phyloP scores from a whole-genome alignment of 1,284 basidiomycete species.

The Laetiporus sulphureus region DNA sequence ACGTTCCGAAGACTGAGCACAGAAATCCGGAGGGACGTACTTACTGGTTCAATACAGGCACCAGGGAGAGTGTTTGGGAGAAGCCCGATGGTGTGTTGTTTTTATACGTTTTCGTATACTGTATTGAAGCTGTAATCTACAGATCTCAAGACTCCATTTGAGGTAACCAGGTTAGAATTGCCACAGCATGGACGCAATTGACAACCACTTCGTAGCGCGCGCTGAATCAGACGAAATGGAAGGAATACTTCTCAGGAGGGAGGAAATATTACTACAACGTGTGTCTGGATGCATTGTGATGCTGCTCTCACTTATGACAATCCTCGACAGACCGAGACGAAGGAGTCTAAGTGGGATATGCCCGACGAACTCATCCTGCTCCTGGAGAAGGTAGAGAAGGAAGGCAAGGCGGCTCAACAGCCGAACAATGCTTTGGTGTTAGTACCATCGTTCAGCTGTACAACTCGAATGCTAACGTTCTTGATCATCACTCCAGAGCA shows the following conservation, averaged over 20 bases:
- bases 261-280: constrained; percentile 93
- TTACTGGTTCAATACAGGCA: constrained; percentile 80
- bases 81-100: constrained; percentile 67
- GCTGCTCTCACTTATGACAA: neutral
- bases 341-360: constrained; percentile 95
- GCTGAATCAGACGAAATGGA: constrained; percentile 85
- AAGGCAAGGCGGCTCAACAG: constrained; percentile 34
- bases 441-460: neutral
- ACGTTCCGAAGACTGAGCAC: constrained; percentile 81
- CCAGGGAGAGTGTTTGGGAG: constrained; percentile 81
- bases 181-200: neutral
- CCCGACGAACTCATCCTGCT: constrained; percentile 80
- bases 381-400: constrained; percentile 79
- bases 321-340: constrained; percentile 57
- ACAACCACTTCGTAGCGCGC: constrained; percentile 49
- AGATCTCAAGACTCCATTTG: constrained; percentile 83
- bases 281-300: constrained; percentile 19
- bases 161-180: constrained; percentile 38
- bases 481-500: too few relatives aligned
- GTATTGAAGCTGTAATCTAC: constrained; percentile 7
- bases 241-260: constrained; percentile 86
- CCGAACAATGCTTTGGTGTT: constrained; percentile 25
- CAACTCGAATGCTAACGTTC: neutral
- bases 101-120: neutral
- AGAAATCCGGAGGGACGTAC: constrained; percentile 80